phyloP scores from a whole-genome alignment of 2,329 filamentous ascomycete species.

The Elsinoe batatas region DNA sequence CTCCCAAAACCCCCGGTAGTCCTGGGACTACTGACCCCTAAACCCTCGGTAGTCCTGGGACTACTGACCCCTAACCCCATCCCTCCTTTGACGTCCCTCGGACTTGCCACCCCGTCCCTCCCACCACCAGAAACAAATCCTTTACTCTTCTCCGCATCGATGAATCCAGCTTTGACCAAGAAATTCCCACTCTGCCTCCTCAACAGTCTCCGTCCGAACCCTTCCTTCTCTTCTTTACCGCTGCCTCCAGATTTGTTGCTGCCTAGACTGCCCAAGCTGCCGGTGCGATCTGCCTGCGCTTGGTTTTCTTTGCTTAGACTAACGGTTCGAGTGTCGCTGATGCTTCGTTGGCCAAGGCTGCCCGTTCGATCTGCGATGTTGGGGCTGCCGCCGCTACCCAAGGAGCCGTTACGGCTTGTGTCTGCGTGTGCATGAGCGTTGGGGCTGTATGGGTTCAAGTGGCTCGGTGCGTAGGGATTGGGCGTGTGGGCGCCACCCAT shows the following conservation, averaged over 20 bases:
- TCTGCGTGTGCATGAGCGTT: background rate
- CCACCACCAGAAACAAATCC: background rate
- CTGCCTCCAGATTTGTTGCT: background rate
- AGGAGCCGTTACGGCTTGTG: background rate
- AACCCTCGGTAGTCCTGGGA: background rate
- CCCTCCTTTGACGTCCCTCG: background rate
- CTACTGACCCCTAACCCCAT: slow-evolving; percentile 5
- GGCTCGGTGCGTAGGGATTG: slow-evolving; percentile 2
- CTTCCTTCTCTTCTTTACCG: slow-evolving; percentile 1
- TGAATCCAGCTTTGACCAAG: slow-evolving; percentile 2
- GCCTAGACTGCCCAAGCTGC: background rate
- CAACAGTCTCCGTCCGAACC: slow-evolving; percentile 5
- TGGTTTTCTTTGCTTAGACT: background rate
- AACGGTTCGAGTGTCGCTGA: background rate
- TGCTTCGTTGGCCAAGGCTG: background rate
- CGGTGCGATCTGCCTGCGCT: background rate
- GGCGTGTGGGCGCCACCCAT: background rate
- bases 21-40: slow-evolving; percentile 7
- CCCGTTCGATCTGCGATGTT: background rate
- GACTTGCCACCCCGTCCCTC: background rate
- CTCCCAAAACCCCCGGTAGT: slow-evolving; percentile 5
- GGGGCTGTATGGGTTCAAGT: slow-evolving; percentile 2
- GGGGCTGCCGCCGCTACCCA: background rate
- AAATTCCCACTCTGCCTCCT: slow-evolving; percentile 9
- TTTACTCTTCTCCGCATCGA: slow-evolving; percentile 9